phyloP scores from a whole-genome alignment of 129 eudicot species.

The Flaveria ramosissima region DNA sequence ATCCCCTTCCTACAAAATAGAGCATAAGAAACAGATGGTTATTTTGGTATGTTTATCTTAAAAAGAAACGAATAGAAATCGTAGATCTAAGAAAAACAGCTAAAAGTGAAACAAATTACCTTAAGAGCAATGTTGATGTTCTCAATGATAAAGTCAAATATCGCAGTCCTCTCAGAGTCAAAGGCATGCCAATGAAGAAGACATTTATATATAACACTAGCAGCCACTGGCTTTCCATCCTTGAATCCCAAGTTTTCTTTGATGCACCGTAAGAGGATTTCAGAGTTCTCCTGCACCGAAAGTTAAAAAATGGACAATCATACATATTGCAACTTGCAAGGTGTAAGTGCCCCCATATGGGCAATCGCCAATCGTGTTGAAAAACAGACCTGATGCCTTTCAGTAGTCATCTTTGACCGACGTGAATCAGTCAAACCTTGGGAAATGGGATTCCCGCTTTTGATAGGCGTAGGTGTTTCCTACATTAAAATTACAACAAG shows the following conservation, averaged over 20 bases:
- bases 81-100: not conserved
- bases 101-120: slow-evolving; percentile 41
- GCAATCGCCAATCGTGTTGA: slow-evolving; percentile 16
- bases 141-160: slow-evolving; percentile 88
- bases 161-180: slow-evolving; percentile 95
- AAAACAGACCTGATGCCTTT: slow-evolving; percentile 67
- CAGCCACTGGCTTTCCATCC: slow-evolving; percentile 95
- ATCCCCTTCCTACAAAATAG: slow-evolving; percentile 68
- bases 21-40: not conserved
- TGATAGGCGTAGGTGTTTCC: slow-evolving; percentile 96
- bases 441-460: slow-evolving; percentile 56
- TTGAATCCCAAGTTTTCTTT: slow-evolving; percentile 83
- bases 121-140: slow-evolving; percentile 74
- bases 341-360: not conserved
- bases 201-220: slow-evolving; percentile 87
- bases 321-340: slow-evolving; percentile 1
- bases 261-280: slow-evolving; percentile 76
- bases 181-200: slow-evolving; percentile 96
- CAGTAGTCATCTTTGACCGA: slow-evolving; percentile 68
- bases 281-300: slow-evolving; percentile 67
- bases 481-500: slow-evolving; percentile 37
- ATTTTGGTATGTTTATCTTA: not conserved
- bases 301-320: not conserved
- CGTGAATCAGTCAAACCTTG: slow-evolving; percentile 87
- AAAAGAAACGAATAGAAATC: slow-evolving; percentile 7